Evolutionary conservation across 495 filamentous ascomycete genomes (phyloP).

Genomic region (Lasiosphaeria miniovina): DNA sequence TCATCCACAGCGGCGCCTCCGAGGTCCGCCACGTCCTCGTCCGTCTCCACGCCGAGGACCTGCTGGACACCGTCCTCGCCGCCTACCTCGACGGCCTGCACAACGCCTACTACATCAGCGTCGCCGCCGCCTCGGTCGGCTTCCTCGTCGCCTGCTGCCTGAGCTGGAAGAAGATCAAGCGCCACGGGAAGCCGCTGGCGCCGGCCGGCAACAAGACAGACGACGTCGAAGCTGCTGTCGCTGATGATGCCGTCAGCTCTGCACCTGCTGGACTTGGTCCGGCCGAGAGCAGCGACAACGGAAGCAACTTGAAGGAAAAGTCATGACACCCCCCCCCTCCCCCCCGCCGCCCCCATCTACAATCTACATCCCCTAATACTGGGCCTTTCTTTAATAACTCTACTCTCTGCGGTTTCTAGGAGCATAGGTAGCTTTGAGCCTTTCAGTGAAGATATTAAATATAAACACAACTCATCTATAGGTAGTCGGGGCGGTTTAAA

Average conservation of each 20-base stretch:
- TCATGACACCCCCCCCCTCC: too few relatives aligned
- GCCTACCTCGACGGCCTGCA: constrained; percentile 46
- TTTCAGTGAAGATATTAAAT: too few relatives aligned
- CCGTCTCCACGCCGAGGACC: constrained; percentile 24
- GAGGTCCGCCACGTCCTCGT: constrained; percentile 38
- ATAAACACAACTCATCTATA: too few relatives aligned
- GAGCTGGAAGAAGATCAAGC: constrained; percentile 49
- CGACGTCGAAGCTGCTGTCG: constrained; percentile 3
- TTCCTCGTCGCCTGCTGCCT: constrained; percentile 40
- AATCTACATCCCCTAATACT: too few relatives aligned
- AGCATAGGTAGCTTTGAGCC: too few relatives aligned
- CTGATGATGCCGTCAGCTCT: not conserved
- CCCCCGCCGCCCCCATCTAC: too few relatives aligned
- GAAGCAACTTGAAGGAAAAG: too few relatives aligned
- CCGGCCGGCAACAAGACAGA: not conserved
- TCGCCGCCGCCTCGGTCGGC: constrained; percentile 36
- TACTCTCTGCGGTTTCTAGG: too few relatives aligned
- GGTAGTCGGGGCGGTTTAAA: too few relatives aligned
- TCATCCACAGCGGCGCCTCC: constrained; percentile 46
- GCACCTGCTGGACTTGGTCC: too few relatives aligned
- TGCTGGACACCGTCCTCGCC: constrained; percentile 33
- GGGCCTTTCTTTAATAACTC: too few relatives aligned
- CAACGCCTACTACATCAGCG: constrained; percentile 43
- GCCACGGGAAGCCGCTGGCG: constrained; percentile 6
- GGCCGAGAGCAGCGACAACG: too few relatives aligned